These are phyloP conservation scores for Phytophthora chlamydospora DNA, from an alignment of 352 stramenopile species.

Conservation along the genomic window DNA sequence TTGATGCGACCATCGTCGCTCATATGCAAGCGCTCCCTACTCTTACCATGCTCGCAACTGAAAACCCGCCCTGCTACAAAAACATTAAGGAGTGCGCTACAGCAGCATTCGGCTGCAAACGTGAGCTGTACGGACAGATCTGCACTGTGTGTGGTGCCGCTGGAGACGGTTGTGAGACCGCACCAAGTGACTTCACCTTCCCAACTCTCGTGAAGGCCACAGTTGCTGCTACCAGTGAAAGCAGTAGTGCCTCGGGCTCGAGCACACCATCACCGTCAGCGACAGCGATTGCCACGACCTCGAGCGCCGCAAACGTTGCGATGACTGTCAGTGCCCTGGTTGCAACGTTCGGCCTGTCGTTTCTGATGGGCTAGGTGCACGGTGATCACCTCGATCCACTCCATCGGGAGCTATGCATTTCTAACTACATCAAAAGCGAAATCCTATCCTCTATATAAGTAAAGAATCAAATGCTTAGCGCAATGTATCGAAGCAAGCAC, in stretches of 20 bases:
- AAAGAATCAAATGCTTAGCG: too few species aligned
- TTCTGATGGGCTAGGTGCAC: slow-evolving; percentile 22
- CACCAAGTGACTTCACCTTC: slow-evolving; percentile 11
- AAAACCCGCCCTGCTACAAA: slow-evolving; percentile 62
- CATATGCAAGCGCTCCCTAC: slow-evolving; percentile 54
- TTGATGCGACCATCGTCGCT: slow-evolving; percentile 16
- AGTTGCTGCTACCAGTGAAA: slow-evolving; percentile 5
- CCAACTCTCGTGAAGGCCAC: slow-evolving; percentile 29
- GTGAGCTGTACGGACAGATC: slow-evolving; percentile 57
- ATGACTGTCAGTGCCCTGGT: slow-evolving; percentile 17
- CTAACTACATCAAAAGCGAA: not conserved
- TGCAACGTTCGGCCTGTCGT: slow-evolving; percentile 14
- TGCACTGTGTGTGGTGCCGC: slow-evolving; percentile 41
- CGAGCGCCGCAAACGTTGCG: slow-evolving; percentile 2
- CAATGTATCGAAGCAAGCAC: too few species aligned
- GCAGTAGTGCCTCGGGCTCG: slow-evolving; percentile 7
- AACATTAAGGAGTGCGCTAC: slow-evolving; percentile 48
- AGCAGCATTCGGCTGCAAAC: slow-evolving; percentile 51
- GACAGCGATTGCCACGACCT: not conserved
- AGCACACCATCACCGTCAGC: slow-evolving; percentile 5
- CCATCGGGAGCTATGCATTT: not conserved
- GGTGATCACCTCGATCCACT: too few species aligned
- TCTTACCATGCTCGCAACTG: slow-evolving; percentile 27
- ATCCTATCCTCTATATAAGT: too few species aligned
- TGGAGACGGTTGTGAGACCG: slow-evolving; percentile 23